Percentiles rank a stretch among this genome's conserved stretches.
Evolutionary conservation across 2,329 filamentous ascomycete species (phyloP).

Genomic region (Fusarium veterinarium): DNA sequence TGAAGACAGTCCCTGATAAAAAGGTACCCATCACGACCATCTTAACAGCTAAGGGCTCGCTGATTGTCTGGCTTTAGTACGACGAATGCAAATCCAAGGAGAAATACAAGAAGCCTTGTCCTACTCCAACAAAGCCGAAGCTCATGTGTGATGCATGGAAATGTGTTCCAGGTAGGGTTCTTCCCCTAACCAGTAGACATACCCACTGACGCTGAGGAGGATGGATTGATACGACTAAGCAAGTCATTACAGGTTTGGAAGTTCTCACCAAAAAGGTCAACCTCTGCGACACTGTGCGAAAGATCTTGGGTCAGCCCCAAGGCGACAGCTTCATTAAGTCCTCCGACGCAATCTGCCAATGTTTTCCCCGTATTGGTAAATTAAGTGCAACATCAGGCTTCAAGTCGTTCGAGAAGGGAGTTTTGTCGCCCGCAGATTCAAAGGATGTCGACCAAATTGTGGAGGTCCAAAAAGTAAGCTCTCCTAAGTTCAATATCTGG

Average conservation of each 20-base stretch:
- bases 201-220: neutral
- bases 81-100: neutral
- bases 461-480: neutral
- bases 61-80: neutral
- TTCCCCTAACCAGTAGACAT: accelerated
- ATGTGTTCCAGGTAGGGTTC: neutral
- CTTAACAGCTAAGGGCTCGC: accelerated
- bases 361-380: neutral
- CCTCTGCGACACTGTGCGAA: neutral
- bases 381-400: neutral
- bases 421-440: neutral
- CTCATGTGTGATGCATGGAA: neutral
- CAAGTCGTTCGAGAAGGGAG: neutral
- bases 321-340: neutral
- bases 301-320: neutral
- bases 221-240: neutral
- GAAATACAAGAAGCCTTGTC: neutral
- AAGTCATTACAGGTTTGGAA: neutral
- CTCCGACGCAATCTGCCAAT: neutral
- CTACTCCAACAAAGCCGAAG: neutral
- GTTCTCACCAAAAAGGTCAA: neutral
- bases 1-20: neutral
- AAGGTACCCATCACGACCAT: accelerated
- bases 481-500: neutral
- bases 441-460: neutral